Base-by-base conservation (phyloP, 305 asterid genomes). In the Rubia balearica region DNA sequence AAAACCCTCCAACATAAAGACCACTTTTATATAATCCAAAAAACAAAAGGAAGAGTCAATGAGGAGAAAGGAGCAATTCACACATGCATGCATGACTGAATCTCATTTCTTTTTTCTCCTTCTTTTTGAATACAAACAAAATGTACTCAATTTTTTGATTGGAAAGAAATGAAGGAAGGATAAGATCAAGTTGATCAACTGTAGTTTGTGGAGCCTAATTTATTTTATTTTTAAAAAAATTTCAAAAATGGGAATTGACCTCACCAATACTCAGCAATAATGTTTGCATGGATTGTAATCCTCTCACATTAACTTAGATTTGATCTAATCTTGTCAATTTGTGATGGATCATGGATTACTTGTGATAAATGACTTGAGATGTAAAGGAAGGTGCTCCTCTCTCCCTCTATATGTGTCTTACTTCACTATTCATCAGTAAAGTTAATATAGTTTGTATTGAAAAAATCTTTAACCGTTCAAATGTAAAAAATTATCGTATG, bases 231-330 rank as follows among this genome's bases (percentile, higher is more conserved):
- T n/a, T n/a, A n/a, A n/a, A n/a, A n/a, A n/a, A n/a, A n/a, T 3
- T 1, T 1, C 33, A 1, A 33, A 33, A 33, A 33, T 61, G 56
- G 75, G 82, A 82, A 69, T 80, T 67, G 88, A 83, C 86, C 76
- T 64, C 84, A 81, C 88, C 71, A 77, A 5, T 65, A 45, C 36
- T 36, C 38, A 57, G 38, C 59, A 49, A 69, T 69, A 36, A 51
- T 51, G 59, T 51, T 16, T 17, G 5, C 7, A n/a, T 51, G 57
- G 57, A 51, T 6, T 51, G 21, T 17, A 48, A 16, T 48, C n/a
- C 55, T 48, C 3, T 51, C 8, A n/a, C 57, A 17, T 5, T 51
- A 17, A 7, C 57, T 51, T 21, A 51, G 21, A 17, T 16, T 16
- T 51, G 57, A 51, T 17, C 17, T 17, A 17, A 51, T 51, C 21